Evolutionary conservation across 495 filamentous ascomycete genomes (phyloP).

Genomic region (Annulohypoxylon maeteangense): DNA sequence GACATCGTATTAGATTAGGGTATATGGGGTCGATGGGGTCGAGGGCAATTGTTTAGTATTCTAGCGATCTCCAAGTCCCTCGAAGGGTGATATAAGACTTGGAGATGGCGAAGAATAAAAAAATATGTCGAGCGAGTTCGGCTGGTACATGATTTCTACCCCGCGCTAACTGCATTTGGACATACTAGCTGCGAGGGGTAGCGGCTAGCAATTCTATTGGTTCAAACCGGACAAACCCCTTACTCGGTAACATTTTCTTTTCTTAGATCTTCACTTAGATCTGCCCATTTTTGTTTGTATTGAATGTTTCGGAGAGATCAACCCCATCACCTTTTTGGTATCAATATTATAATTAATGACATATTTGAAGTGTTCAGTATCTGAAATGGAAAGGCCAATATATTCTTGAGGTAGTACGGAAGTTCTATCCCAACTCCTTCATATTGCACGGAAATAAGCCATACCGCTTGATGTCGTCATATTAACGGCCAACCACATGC

Average conservation of each 20-base stretch:
- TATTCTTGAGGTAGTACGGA: neutral
- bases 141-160: slow-evolving; percentile 33
- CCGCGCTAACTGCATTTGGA: slow-evolving; percentile 37
- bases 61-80: slow-evolving; percentile 34
- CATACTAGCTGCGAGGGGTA: slow-evolving; percentile 17
- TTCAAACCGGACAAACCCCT: neutral
- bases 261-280: neutral
- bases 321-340: slow-evolving; percentile 10
- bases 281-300: neutral
- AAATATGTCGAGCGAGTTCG: slow-evolving; percentile 35
- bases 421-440: neutral
- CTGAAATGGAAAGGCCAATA: neutral
- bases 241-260: neutral
- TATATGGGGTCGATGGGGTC: neutral
- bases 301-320: slow-evolving; percentile 6
- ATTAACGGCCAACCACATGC: neutral
- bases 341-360: neutral
- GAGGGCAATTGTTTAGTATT: slow-evolving; percentile 5
- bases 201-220: slow-evolving; percentile 20
- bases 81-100: slow-evolving; percentile 11
- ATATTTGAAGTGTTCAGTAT: neutral
- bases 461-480: slow-evolving; percentile 15
- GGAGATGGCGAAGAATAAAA: slow-evolving; percentile 34
- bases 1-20: slow-evolving; percentile 24
- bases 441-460: slow-evolving; percentile 1